A percentile compares a stretch with the other conserved stretches of the same genome.
Conservation (phyloP, 179 eudicot species). For the Heliamphora pulchella region DNA sequence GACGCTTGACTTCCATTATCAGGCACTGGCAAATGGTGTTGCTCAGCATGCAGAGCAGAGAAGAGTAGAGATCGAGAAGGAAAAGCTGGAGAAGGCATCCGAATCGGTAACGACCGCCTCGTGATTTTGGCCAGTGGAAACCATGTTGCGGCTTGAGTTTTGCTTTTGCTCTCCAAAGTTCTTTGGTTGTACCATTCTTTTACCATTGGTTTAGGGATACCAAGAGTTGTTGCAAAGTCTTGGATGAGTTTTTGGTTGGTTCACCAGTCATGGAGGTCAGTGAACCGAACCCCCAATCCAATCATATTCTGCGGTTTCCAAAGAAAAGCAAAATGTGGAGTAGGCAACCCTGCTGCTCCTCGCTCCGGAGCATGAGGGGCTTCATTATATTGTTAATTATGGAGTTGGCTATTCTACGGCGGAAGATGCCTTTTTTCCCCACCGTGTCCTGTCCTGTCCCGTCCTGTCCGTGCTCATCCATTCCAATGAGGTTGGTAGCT, state of each 20-base stretch:
- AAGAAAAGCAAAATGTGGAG: neutral
- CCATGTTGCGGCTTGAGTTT: neutral
- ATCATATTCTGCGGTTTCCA: neutral
- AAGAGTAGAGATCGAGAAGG: constrained; percentile 74
- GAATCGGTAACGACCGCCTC: constrained; percentile 28
- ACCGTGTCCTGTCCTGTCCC: neutral
- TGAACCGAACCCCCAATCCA: neutral
- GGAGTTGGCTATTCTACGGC: constrained; percentile 20
- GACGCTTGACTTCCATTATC: constrained; percentile 73
- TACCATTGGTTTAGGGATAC: constrained; percentile 8
- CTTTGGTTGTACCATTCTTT: constrained; percentile 12
- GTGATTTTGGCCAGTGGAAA: constrained; percentile 16
- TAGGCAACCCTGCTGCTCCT: constrained; percentile 1
- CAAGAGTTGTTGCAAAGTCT: neutral
- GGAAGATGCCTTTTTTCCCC: constrained; percentile 15
- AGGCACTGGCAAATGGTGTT: constrained; percentile 81
- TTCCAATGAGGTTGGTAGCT: neutral
- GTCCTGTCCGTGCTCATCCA: too few relatives aligned
- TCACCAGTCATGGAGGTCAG: constrained; percentile 9
- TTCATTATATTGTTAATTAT: neutral
- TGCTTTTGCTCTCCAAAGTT: constrained; percentile 11
- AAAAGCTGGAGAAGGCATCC: constrained; percentile 70
- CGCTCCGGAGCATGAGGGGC: neutral
- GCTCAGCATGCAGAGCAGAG: constrained; percentile 93
- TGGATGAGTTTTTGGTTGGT: constrained; percentile 16